These are phyloP conservation scores for Chimonanthus salicifolius DNA, from an alignment of 164 flowering plant species.

Conservation along the genomic window DNA sequence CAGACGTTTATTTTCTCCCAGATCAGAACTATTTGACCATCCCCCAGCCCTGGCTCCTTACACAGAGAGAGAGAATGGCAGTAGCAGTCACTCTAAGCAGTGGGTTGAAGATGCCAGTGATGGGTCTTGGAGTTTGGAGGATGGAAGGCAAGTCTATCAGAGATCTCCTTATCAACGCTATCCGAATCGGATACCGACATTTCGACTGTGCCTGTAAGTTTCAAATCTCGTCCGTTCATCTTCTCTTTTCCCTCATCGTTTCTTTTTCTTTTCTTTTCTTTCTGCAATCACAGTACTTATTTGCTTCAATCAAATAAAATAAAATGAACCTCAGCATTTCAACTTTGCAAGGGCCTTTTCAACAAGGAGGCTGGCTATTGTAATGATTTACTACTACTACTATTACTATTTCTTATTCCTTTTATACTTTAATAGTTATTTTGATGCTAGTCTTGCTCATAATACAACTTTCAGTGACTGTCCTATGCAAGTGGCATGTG, in stretches of 20 bases:
- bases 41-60: background rate
- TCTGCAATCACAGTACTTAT: background rate
- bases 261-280: background rate
- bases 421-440: too few relatives aligned
- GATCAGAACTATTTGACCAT: too few relatives aligned
- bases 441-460: too few relatives aligned
- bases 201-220: conserved; percentile 79
- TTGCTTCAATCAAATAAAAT: too few relatives aligned
- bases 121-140: conserved; percentile 88
- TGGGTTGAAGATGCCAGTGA: conserved; percentile 68
- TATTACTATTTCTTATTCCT: too few relatives aligned
- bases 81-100: conserved; percentile 72
- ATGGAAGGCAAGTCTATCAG: conserved; percentile 59
- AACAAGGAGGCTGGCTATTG: too few relatives aligned
- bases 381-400: too few relatives aligned
- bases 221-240: background rate
- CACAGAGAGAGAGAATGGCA: conserved; percentile 1
- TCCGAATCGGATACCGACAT: conserved; percentile 88
- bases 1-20: too few relatives aligned
- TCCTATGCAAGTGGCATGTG: too few relatives aligned
- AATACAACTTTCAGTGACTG: too few relatives aligned
- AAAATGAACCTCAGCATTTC: too few relatives aligned
- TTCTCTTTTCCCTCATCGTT: background rate
- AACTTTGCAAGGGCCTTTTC: too few relatives aligned
- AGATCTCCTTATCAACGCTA: conserved; percentile 57